Conservation (phyloP, 2,329 filamentous ascomycete species). For the Diaporthe sp. region DNA sequence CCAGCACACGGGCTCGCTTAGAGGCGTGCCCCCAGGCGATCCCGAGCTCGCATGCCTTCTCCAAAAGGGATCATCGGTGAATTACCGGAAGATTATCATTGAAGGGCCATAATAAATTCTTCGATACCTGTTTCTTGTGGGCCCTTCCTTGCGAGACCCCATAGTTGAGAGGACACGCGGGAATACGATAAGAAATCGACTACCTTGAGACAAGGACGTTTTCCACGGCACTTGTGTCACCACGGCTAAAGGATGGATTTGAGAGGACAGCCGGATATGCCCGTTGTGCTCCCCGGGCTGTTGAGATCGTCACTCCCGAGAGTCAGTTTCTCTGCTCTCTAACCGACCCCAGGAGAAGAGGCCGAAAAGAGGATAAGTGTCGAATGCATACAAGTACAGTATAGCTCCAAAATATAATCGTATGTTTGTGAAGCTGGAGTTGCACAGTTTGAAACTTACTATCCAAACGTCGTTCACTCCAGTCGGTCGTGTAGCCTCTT, state of each 20-base stretch:
- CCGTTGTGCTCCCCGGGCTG: background rate
- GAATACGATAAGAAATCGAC: background rate
- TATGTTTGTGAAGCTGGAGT: background rate
- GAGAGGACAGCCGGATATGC: constrained; percentile 2
- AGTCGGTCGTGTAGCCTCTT: background rate
- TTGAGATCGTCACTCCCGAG: constrained; percentile 5
- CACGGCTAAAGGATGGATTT: background rate
- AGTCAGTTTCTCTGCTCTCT: constrained; percentile 4
- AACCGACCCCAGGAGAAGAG: background rate
- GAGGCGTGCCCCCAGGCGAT: background rate
- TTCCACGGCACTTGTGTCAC: background rate
- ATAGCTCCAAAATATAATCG: background rate
- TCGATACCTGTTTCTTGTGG: background rate
- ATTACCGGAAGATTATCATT: constrained; percentile 29
- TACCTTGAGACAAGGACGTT: background rate
- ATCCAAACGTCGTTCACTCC: background rate
- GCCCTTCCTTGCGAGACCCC: background rate
- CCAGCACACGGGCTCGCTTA: background rate
- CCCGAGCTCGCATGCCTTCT: background rate
- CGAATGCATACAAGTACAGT: constrained; percentile 1
- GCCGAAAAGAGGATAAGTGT: background rate
- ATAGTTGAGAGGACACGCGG: background rate
- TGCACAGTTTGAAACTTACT: background rate
- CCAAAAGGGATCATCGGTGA: background rate
- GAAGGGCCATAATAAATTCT: background rate